Percentiles rank a stretch among this genome's conserved stretches.
Conservation (phyloP, 179 eudicot species). For the Beta lomatogona region DNA sequence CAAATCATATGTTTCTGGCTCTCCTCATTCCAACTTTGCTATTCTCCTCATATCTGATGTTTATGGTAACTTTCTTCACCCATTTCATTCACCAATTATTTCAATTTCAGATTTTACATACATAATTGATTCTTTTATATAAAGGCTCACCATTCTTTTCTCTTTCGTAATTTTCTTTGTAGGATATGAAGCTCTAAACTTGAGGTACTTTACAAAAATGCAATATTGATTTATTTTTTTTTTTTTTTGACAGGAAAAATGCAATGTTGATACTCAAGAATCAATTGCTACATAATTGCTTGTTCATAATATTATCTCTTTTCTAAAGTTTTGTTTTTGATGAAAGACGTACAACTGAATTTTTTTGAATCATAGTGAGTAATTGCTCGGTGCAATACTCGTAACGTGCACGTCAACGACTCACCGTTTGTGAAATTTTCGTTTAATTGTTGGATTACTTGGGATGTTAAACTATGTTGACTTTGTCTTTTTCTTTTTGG, state of each 20-base stretch:
- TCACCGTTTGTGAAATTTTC: too few relatives aligned
- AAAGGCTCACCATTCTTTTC: not conserved
- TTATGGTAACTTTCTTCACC: conserved; percentile 17
- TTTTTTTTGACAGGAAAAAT: too few relatives aligned
- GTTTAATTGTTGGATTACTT: too few relatives aligned
- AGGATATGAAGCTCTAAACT: conserved; percentile 59
- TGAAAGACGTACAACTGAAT: too few relatives aligned
- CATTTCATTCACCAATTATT: not conserved
- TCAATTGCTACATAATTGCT: not conserved
- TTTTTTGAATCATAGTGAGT: too few relatives aligned
- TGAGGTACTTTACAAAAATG: conserved; percentile 35
- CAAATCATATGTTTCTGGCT: conserved; percentile 47
- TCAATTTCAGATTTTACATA: not conserved
- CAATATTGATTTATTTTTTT: too few relatives aligned
- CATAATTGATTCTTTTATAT: too few relatives aligned
- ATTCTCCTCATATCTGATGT: conserved; percentile 49
- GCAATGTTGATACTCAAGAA: not conserved
- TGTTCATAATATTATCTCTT: not conserved
- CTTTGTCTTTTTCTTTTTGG: not conserved
- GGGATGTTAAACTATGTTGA: not conserved
- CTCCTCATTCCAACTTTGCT: conserved; percentile 44
- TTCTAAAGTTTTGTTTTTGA: not conserved
- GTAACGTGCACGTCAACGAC: too few relatives aligned
- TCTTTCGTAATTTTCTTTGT: conserved; percentile 13
- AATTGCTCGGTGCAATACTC: too few relatives aligned